Evolutionary conservation across 345 rosid species (phyloP).

Genomic region (Abelmoschus esculentus): DNA sequence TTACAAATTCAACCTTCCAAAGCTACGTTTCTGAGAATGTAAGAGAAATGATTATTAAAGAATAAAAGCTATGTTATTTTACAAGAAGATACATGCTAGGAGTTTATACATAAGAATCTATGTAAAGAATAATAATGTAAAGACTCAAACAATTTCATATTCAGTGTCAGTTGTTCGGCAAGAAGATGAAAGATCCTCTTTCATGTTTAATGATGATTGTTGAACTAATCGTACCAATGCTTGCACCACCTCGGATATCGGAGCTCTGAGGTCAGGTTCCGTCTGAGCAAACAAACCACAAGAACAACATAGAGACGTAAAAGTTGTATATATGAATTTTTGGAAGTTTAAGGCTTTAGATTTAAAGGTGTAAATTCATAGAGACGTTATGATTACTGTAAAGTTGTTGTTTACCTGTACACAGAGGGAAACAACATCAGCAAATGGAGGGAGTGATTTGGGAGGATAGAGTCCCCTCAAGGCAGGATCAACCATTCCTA

Average conservation of each 20-base stretch:
- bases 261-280: constrained; percentile 76
- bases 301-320: too few species aligned
- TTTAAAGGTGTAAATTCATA: too few species aligned
- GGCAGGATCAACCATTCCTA: constrained; percentile 79
- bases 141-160: background rate
- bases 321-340: too few species aligned
- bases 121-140: background rate
- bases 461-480: constrained; percentile 81
- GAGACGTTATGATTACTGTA: constrained; percentile 9
- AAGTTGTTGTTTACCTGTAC: constrained; percentile 43
- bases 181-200: constrained; percentile 48
- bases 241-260: constrained; percentile 82
- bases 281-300: constrained; percentile 18
- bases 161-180: constrained; percentile 42
- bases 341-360: too few species aligned
- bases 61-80: background rate
- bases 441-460: constrained; percentile 70
- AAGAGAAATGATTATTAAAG: background rate
- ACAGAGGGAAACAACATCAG: constrained; percentile 70
- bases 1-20: too few species aligned
- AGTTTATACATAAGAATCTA: background rate
- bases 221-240: constrained; percentile 66
- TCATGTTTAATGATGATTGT: constrained; percentile 41
- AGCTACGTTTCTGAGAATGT: too few species aligned
- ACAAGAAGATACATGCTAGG: background rate